Conservation (phyloP, 371 early-diverging fungal species). For the Mucor sp. region DNA sequence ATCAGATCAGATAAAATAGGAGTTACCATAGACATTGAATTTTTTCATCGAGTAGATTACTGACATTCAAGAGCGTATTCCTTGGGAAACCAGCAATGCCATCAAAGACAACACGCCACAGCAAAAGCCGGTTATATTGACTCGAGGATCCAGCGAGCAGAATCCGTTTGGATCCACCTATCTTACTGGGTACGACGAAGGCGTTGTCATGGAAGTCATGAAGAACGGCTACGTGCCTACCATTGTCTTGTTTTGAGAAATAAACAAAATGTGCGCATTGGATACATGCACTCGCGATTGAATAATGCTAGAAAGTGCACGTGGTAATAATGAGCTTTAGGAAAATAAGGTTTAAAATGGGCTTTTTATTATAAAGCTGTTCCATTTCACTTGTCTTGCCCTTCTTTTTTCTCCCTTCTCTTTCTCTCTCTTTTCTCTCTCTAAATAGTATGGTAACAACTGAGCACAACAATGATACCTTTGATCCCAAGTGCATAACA, state of each 20-base stretch:
- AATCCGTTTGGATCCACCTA: conserved; percentile 75
- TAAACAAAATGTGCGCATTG: not conserved
- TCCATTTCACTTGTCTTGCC: not conserved
- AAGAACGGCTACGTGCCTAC: conserved; percentile 65
- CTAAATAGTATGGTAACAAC: not conserved
- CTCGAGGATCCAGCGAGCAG: conserved; percentile 68
- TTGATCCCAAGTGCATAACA: conserved; percentile 18
- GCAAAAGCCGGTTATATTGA: conserved; percentile 60
- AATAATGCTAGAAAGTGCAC: not conserved
- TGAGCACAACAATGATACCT: not conserved
- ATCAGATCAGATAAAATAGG: not conserved
- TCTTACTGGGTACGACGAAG: conserved; percentile 65
- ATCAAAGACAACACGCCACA: conserved; percentile 25
- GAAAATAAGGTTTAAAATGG: not conserved
- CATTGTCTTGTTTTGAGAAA: conserved; percentile 49
- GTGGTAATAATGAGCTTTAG: not conserved
- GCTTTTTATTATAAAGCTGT: not conserved
- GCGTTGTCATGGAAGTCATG: conserved; percentile 62
- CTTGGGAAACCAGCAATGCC: conserved; percentile 39
- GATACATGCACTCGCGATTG: not conserved
- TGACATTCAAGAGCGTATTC: conserved; percentile 51
- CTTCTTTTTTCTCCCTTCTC: not conserved
- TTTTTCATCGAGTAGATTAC: conserved; percentile 27
- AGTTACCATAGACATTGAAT: conserved; percentile 4
- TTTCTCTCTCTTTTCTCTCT: too few species aligned